Base-by-base conservation (phyloP, 179 eudicot species). In the Beta macrorhiza region DNA sequence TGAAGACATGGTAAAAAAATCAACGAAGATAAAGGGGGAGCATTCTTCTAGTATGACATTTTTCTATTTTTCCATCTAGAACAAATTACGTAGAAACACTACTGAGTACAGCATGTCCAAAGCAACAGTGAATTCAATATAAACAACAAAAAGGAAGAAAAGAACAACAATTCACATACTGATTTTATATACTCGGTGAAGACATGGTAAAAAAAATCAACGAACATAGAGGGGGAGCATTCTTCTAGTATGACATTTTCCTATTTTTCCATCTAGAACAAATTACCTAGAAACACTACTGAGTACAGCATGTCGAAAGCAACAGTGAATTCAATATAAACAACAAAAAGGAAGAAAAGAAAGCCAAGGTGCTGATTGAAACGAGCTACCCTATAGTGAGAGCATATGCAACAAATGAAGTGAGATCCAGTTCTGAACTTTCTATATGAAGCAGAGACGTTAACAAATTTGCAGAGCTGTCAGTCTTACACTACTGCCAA, bases 401-500 rank as follows among this genome's bases (percentile, higher is more conserved):
- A 45, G 45, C 5, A 67, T 5, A 77, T 62, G 22, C 44, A 56
- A 42, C 58, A 63, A 52, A 57, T 15, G 5, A 14, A 71, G 62
- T 10, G 11, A 62, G 14, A 71, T 42, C 53, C 56, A 79, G 15
- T 75, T 65, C 42, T 67, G 25, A 55, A 78, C 29, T 37, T 71
- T 6, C n/a, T 6, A 64, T 20, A 20, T 42, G n/a, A 72, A 63
- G 65, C 77, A 74, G 20, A 44, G 29, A 47, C 19, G 74, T 7
- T 55, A 32, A 73, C 25, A 8, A 78, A 44, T 72, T 59, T 17
- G 51, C 6, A 78, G 59, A 78, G 75, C 9, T 11, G 63, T 73
- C 78, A 56, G 17, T 1, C 91, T 67, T 91, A 93, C 98, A 87
- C 80, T 87, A 37, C 44, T 79, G 76, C 98, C 98, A 69, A 93